Evolutionary conservation across 495 filamentous ascomycete species (phyloP).

Genomic region (Amorphotheca resinae): DNA sequence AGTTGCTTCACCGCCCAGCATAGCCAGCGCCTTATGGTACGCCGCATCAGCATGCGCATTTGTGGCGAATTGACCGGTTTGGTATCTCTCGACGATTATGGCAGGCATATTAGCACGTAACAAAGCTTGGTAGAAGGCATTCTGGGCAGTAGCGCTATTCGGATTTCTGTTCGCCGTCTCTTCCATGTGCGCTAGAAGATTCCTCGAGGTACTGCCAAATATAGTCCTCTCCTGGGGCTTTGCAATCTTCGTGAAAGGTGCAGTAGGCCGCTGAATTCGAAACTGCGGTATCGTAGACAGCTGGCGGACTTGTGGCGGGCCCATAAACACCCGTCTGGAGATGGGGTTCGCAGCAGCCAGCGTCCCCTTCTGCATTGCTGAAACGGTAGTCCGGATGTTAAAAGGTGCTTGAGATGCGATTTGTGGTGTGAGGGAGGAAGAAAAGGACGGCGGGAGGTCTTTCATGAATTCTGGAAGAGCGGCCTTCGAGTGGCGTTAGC

Average conservation of each 20-base stretch:
- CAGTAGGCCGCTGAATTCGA: slow-evolving; percentile 6
- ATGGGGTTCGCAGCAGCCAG: slow-evolving; percentile 28
- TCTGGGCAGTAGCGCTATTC: slow-evolving; percentile 71
- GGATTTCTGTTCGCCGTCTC: slow-evolving; percentile 87
- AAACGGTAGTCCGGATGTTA: slow-evolving; percentile 21
- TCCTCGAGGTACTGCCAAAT: slow-evolving; percentile 26
- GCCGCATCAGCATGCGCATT: slow-evolving; percentile 59
- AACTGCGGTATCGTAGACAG: slow-evolving; percentile 13
- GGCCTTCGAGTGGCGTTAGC: not conserved
- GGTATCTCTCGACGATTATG: slow-evolving; percentile 80
- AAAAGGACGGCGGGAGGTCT: slow-evolving; percentile 10
- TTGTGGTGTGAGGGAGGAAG: slow-evolving; percentile 5
- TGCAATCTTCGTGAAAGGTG: slow-evolving; percentile 12
- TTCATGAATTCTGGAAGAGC: slow-evolving; percentile 14
- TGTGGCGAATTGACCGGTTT: slow-evolving; percentile 69
- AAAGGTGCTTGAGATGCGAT: slow-evolving; percentile 6
- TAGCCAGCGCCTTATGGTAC: slow-evolving; percentile 62
- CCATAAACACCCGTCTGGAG: slow-evolving; percentile 18
- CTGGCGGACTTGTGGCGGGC: slow-evolving; percentile 8
- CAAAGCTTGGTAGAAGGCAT: slow-evolving; percentile 86
- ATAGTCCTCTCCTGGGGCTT: slow-evolving; percentile 13
- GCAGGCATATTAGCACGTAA: slow-evolving; percentile 82
- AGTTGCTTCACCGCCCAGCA: slow-evolving; percentile 40
- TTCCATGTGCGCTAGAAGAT: slow-evolving; percentile 46
- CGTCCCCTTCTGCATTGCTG: slow-evolving; percentile 21